Evolutionary conservation across 2,329 filamentous ascomycete genomes (phyloP), one percentile per base, ranked within the genome.

Genomic region (Colletotrichum costaricense): DNA sequence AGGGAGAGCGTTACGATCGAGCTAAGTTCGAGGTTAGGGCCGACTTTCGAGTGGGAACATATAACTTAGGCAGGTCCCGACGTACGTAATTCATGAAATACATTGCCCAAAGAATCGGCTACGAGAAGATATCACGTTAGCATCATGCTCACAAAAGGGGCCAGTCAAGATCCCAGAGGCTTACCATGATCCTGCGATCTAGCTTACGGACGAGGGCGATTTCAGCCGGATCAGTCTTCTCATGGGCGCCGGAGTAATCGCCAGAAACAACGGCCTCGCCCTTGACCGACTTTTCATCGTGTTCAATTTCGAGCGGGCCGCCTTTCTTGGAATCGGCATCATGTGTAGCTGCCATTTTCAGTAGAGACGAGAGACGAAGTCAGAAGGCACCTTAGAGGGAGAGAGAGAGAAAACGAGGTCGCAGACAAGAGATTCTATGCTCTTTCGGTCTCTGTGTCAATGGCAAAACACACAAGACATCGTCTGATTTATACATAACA

Each of bases 131-230:
- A 62, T 5, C 28, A 26, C n/a, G n/a, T 60, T 30, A 28, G 28
- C 19, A 46, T 30, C 8, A n/a, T 5, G 6, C n/a, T 24, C 12
- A 33, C 7, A 11, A 11, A 19, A 16, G 8, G 19, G 12, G n/a
- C 24, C 2, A 19, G 9, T 2, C 14, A 8, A 26, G 33, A 42
- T 12, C 8, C 14, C 7, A 30, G 30, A 3, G 28, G 38, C 66
- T 68, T 66, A 78, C 77, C 77, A 78, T 78, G 16, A 78, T 78
- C 63, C 69, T 75, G 2, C 74, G 55, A 24, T 79, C 77, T 6
- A 78, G 69, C 71, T 78, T 78, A 7, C 77, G 58, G 6, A 78
- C 77, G 2, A 78, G 72, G 2, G 76, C 73, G 42, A 78, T 78
- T 64, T 78, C 77, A 3, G 65, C 74, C 28, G 76, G 77, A 30